Evolutionary conservation across 305 asterid genomes (phyloP).

Genomic region (Caryopteris hybrid): DNA sequence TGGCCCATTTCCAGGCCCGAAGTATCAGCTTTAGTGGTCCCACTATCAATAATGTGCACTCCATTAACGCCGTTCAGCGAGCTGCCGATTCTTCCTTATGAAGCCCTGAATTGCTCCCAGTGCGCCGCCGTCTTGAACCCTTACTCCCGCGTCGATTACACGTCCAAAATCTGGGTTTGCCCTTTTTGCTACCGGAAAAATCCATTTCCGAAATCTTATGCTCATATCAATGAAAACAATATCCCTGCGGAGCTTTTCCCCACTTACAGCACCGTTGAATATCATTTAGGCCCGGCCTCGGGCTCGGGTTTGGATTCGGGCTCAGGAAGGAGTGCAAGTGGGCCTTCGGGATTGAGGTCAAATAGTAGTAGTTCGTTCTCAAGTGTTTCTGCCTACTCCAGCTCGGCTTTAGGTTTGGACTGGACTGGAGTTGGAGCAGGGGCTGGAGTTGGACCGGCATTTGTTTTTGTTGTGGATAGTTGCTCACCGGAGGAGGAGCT

Average conservation of each 20-base stretch:
- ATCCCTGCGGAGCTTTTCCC: slow-evolving; percentile 97
- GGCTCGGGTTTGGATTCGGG: slow-evolving; percentile 31
- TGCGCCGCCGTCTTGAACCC: slow-evolving; percentile 84
- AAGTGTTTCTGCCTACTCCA: slow-evolving; percentile 30
- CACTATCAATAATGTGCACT: slow-evolving; percentile 73
- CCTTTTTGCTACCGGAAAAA: slow-evolving; percentile 70
- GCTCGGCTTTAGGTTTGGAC: slow-evolving; percentile 34
- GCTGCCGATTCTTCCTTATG: slow-evolving; percentile 75
- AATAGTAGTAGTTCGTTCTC: slow-evolving; percentile 49
- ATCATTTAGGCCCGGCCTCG: slow-evolving; percentile 42
- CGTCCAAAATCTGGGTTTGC: slow-evolving; percentile 66
- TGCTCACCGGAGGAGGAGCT: slow-evolving; percentile 73
- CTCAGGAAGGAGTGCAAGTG: slow-evolving; percentile 27
- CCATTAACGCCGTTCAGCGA: slow-evolving; percentile 64
- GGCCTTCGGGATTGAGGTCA: slow-evolving; percentile 36
- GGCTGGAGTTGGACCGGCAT: slow-evolving; percentile 49
- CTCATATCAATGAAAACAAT: slow-evolving; percentile 60
- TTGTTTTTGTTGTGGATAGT: slow-evolving; percentile 87
- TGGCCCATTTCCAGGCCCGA: slow-evolving; percentile 82
- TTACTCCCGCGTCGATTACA: slow-evolving; percentile 82
- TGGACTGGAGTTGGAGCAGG: slow-evolving; percentile 30
- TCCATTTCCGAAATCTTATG: slow-evolving; percentile 59
- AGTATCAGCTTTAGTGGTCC: slow-evolving; percentile 55
- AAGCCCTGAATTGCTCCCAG: slow-evolving; percentile 58
- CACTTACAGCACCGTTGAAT: slow-evolving; percentile 86